phyloP scores from a whole-genome alignment of 1,139 yeast species.

The Suhomyces anneliseae region DNA sequence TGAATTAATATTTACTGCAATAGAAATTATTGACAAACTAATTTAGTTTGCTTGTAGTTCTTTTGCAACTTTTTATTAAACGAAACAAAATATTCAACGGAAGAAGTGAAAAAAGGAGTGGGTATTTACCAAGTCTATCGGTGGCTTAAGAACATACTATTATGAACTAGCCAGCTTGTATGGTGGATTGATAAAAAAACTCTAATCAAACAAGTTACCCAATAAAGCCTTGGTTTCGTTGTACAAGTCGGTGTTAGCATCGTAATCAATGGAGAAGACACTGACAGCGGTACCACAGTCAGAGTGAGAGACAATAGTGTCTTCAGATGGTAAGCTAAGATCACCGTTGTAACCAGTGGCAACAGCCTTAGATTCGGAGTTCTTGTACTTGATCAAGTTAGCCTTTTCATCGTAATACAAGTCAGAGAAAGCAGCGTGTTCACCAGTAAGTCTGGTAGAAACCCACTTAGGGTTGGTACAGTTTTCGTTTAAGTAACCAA shows the following conservation, averaged over 20 bases:
- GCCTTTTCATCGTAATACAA: conserved; percentile 33
- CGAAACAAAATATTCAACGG: conserved; percentile 1
- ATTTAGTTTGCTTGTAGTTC: no score
- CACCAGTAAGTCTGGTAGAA: conserved; percentile 41
- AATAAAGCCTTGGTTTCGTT: conserved; percentile 26
- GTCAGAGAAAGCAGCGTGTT: conserved; percentile 30
- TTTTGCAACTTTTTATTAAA: neutral
- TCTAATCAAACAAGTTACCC: conserved; percentile 7
- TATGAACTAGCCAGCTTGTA: neutral
- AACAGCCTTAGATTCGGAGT: conserved; percentile 19
- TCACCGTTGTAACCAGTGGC: conserved; percentile 34
- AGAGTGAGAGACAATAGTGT: conserved; percentile 19
- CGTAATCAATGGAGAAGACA: conserved; percentile 44
- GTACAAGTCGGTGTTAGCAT: conserved; percentile 33
- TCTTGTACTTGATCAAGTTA: conserved; percentile 23
- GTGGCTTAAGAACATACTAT: neutral
- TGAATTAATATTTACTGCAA: no score
- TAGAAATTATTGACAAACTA: no score
- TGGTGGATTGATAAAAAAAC: neutral
- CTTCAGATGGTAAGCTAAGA: conserved; percentile 40
- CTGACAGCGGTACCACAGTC: conserved; percentile 38
- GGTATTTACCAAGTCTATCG: neutral
- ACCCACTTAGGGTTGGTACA: conserved; percentile 43
- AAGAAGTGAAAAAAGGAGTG: conserved; percentile 3
- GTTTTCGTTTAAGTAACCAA: conserved; percentile 31